A percentile compares a stretch with the other conserved stretches of the same genome.
Evolutionary conservation across 1,284 basidiomycete species (phyloP).

Genomic region (Malassezia restricta): DNA sequence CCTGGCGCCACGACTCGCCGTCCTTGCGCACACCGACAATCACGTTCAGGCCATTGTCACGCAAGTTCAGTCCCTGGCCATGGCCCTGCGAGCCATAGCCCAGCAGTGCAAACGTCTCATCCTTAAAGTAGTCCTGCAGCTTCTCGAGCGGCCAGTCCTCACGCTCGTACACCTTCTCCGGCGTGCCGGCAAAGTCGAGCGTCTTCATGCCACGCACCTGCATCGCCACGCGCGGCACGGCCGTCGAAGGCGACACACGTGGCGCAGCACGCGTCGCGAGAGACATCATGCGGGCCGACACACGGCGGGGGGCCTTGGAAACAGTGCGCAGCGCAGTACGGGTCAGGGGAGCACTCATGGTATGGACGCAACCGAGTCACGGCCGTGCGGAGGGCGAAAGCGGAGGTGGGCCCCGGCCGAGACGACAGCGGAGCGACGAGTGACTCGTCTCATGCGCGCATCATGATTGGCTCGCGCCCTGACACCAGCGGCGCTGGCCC

Average conservation of each 20-base stretch:
- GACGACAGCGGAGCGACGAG: no score
- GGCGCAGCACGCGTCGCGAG: neutral
- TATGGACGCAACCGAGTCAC: neutral
- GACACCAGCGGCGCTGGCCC: no score
- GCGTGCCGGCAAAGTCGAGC: constrained; percentile 84
- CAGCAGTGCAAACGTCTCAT: constrained; percentile 83
- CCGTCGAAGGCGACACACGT: constrained; percentile 6
- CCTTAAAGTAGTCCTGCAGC: constrained; percentile 91
- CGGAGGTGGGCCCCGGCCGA: no score
- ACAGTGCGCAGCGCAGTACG: constrained; percentile 8
- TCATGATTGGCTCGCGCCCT: no score
- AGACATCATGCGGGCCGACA: constrained; percentile 9
- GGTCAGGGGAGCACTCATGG: constrained; percentile 6
- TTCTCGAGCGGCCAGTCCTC: constrained; percentile 94
- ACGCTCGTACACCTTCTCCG: constrained; percentile 94
- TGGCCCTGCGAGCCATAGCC: constrained; percentile 95
- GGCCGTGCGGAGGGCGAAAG: no score
- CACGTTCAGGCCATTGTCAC: constrained; percentile 97
- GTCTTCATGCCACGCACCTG: constrained; percentile 66
- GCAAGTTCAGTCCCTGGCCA: constrained; percentile 94
- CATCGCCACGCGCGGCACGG: constrained; percentile 17
- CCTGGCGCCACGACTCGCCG: constrained; percentile 93
- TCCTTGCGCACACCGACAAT: constrained; percentile 95
- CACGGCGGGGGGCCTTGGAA: neutral
- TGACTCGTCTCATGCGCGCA: no score